These are phyloP conservation scores for Daucus carota DNA, from an alignment of 129 eudicot species.

Conservation along the genomic window DH1_v3.0 NC_030385.2:10857501-10858000, in stretches of 20 bases:
- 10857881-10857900: no score
- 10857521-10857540: conserved; percentile 19
- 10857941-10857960: no score
- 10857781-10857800: neutral
- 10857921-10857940: no score
- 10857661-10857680: conserved; percentile 71
- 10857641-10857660: conserved; percentile 70
- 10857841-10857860: neutral
- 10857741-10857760: neutral
- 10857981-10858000: no score
- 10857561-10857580: conserved; percentile 6
- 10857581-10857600: conserved; percentile 21
- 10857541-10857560: conserved; percentile 18
- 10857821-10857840: neutral
- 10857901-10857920: no score
- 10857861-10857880: neutral
- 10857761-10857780: neutral
- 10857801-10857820: neutral
- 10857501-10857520: neutral
- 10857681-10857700: conserved; percentile 57
- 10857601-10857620: conserved; percentile 34
- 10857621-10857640: conserved; percentile 69
- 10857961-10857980: no score
- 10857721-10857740: neutral
- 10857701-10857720: neutral